Base-by-base conservation (phyloP, 768 basidiomycete species). In the Serendipita sp. region DNA sequence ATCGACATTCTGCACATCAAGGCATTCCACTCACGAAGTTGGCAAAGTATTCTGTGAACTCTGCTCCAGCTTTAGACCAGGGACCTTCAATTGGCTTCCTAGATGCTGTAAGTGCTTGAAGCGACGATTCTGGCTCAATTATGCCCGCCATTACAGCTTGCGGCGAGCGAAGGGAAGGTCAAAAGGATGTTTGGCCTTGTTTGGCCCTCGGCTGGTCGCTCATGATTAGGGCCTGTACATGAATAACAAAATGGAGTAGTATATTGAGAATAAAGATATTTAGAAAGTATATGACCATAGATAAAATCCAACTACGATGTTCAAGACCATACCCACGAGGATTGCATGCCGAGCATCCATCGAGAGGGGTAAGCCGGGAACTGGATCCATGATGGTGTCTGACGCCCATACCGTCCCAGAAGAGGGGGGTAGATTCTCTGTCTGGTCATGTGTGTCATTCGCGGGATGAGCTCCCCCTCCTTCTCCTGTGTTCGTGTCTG, bases 261-360 rank as follows among this genome's bases (percentile, higher is more conserved):
- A 50, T 8, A 50, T 8, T 6, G 40, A 13, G 13, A 40, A 40
- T 40, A 40, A 40, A 40, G n/a, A 33, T 52, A 33, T 8, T 52
- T 60, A 29, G 4, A 8, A 31, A 11, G 55, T 34, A 60, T 60
- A 60, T 31, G 34, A 37, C 55, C 55, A 60, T n/a, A 60, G n/a
- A 60, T 60, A 60, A n/a, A 60, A 60, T 29, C 55, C 55, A 4
- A 37, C 31, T n/a, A 60, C 55, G 16, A 60, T n/a, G 36, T 60
- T 60, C 29, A 60, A 37, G 27, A 60, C 33, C 29, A 60, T 31
- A 10, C 55, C 55, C 16, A n/a, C 10, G 16, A 23, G 10, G 18
- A 60, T 29, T 11, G 55, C 55, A 11, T 23, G 16, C 4, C 11
- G 55, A 10, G 34, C 31, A 4, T 8, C 33, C 13, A n/a, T 4